These are phyloP conservation scores for Aleurites moluccanus DNA, from an alignment of 441 rosid genomes.

Conservation along the genomic window DNA sequence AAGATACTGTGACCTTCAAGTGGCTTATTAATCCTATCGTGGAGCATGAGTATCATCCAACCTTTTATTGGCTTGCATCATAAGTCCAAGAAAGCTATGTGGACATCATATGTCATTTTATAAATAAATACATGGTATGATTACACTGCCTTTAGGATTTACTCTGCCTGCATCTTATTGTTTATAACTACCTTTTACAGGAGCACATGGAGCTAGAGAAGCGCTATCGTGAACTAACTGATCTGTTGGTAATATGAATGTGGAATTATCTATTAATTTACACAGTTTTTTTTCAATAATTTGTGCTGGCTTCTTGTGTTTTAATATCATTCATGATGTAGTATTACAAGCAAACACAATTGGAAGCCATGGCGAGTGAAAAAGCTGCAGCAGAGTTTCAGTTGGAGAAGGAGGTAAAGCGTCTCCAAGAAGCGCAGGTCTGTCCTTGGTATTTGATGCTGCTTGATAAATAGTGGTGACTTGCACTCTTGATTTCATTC, in stretches of 20 bases:
- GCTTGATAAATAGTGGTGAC: slow-evolving; percentile 17
- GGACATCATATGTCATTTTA: slow-evolving; percentile 5
- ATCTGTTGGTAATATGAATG: slow-evolving; percentile 74
- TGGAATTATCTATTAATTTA: slow-evolving; percentile 16
- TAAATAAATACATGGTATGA: neutral
- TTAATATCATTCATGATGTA: slow-evolving; percentile 34
- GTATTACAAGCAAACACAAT: slow-evolving; percentile 99
- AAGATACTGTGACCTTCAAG: neutral
- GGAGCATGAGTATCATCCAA: neutral
- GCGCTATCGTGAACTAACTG: slow-evolving; percentile 97
- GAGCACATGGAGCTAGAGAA: slow-evolving; percentile 99
- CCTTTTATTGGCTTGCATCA: neutral
- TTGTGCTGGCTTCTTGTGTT: slow-evolving; percentile 17
- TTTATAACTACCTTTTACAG: slow-evolving; percentile 46
- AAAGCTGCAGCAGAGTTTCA: slow-evolving; percentile 99
- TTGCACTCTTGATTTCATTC: slow-evolving; percentile 14
- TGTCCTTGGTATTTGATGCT: slow-evolving; percentile 16
- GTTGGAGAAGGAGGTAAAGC: slow-evolving; percentile 91
- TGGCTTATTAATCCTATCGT: neutral
- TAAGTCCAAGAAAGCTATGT: neutral
- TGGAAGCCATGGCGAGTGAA: slow-evolving; percentile 97
- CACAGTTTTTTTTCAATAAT: slow-evolving; percentile 7
- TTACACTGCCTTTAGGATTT: neutral
- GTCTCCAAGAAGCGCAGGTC: slow-evolving; percentile 87
- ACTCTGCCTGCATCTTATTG: slow-evolving; percentile 27